phyloP scores from a whole-genome alignment of 1,284 basidiomycete genomes.

The Trichosporon sp. region DNA sequence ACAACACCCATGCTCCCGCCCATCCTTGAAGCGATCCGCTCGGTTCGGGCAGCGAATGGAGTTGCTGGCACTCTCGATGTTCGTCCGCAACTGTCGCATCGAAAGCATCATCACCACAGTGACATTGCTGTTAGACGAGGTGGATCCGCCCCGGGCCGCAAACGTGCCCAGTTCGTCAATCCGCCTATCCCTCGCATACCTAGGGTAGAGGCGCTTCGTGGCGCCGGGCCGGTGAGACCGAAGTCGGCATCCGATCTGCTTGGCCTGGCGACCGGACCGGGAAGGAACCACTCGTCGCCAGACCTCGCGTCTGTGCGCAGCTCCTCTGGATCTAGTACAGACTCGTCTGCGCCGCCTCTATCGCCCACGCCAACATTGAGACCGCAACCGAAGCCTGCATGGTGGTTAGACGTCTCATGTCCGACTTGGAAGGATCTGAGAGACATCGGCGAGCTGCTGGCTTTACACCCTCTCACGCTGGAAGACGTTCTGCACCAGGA shows the following conservation, averaged over 20 bases:
- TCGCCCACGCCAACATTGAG: slow-evolving; percentile 1
- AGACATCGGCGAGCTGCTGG: slow-evolving; percentile 69
- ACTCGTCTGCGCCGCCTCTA: not conserved
- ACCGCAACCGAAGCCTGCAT: slow-evolving; percentile 50
- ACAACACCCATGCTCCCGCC: slow-evolving; percentile 65
- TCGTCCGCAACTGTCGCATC: not conserved
- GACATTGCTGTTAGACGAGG: slow-evolving; percentile 35
- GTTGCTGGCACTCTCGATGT: slow-evolving; percentile 7
- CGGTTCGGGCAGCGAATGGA: slow-evolving; percentile 52
- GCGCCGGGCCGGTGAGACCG: slow-evolving; percentile 38
- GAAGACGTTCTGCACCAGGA: slow-evolving; percentile 97
- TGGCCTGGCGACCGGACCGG: slow-evolving; percentile 35
- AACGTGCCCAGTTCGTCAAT: slow-evolving; percentile 34
- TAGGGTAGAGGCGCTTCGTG: slow-evolving; percentile 40
- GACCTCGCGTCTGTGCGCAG: slow-evolving; percentile 9
- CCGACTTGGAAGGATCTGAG: slow-evolving; percentile 89
- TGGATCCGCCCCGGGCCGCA: slow-evolving; percentile 39
- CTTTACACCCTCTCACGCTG: slow-evolving; percentile 85
- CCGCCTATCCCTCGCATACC: slow-evolving; percentile 42
- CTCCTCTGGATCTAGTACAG: not conserved
- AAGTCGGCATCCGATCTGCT: slow-evolving; percentile 54
- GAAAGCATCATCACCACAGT: not conserved
- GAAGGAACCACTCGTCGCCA: slow-evolving; percentile 3
- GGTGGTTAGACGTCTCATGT: slow-evolving; percentile 91
- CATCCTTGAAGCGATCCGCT: slow-evolving; percentile 64